phyloP scores from a whole-genome alignment of 768 basidiomycete genomes.

The Boletus rufocinnamomeus region DNA sequence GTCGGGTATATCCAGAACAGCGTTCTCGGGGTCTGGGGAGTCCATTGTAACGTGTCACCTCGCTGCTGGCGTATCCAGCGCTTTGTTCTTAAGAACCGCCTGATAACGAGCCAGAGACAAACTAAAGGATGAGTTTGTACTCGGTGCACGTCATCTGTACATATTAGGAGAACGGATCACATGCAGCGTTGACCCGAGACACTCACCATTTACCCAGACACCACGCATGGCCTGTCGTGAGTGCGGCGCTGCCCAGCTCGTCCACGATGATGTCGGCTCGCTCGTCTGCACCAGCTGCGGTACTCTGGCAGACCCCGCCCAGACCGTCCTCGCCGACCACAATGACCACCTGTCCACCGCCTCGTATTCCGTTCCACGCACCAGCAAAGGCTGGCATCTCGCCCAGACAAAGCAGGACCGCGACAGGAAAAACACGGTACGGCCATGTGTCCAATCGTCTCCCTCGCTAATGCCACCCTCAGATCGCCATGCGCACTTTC shows the following conservation, averaged over 20 bases:
- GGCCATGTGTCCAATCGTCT: conserved; percentile 23
- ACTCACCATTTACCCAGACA: no score
- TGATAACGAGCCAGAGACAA: no score
- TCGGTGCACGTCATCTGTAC: no score
- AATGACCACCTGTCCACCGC: conserved; percentile 31
- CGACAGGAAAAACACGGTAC: conserved; percentile 63
- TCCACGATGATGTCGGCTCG: conserved; percentile 60
- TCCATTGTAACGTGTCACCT: no score
- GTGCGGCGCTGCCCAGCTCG: conserved; percentile 54
- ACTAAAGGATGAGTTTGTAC: no score
- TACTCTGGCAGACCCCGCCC: conserved; percentile 63
- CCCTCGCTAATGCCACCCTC: conserved; percentile 19
- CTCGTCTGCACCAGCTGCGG: conserved; percentile 72
- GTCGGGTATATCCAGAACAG: neutral
- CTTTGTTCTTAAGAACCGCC: no score
- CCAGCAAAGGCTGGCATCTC: conserved; percentile 58
- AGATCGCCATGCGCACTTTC: conserved; percentile 67
- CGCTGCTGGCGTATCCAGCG: no score
- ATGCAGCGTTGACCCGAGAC: no score
- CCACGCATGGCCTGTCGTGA: conserved; percentile 42
- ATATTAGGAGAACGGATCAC: no score
- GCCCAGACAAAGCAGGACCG: conserved; percentile 65
- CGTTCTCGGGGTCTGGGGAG: neutral
- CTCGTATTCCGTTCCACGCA: conserved; percentile 51
- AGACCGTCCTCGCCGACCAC: conserved; percentile 58